Evolutionary conservation across 2,329 filamentous ascomycete genomes (phyloP).

Genomic region (Ceratocystis destructans): DNA sequence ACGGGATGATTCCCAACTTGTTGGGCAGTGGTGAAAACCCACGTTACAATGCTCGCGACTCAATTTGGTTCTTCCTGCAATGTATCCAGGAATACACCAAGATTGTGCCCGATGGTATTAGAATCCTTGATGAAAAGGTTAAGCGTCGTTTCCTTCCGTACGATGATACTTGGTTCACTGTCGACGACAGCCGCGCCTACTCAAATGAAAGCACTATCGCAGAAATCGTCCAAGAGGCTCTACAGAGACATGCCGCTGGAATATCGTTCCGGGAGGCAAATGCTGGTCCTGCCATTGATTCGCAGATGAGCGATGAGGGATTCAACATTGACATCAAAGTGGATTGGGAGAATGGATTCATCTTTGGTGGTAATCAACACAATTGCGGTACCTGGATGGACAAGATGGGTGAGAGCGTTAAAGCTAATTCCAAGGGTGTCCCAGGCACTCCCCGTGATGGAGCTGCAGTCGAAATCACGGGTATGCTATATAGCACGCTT

Average conservation of each 20-base stretch:
- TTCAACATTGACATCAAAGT: constrained; percentile 86
- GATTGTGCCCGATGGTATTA: constrained; percentile 62
- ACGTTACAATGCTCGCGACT: constrained; percentile 90
- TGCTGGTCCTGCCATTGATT: constrained; percentile 74
- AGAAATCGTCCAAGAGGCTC: constrained; percentile 82
- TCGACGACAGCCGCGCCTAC: constrained; percentile 72
- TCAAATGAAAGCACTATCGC: constrained; percentile 69
- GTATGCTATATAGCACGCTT: constrained; percentile 79
- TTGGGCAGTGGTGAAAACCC: constrained; percentile 73
- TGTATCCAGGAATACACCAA: constrained; percentile 85
- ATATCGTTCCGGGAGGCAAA: constrained; percentile 92
- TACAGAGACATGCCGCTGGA: constrained; percentile 81
- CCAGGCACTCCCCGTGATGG: constrained; percentile 96
- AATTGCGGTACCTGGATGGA: constrained; percentile 99
- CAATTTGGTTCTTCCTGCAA: constrained; percentile 95
- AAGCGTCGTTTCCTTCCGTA: constrained; percentile 83
- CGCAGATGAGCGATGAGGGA: constrained; percentile 82
- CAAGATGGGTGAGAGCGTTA: constrained; percentile 98
- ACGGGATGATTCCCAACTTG: constrained; percentile 95
- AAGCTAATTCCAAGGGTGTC: constrained; percentile 79
- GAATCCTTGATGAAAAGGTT: constrained; percentile 62
- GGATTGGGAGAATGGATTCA: constrained; percentile 80
- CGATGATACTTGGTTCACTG: constrained; percentile 85
- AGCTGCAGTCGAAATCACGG: constrained; percentile 87
- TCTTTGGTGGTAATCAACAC: constrained; percentile 84